phyloP scores from a whole-genome alignment of 805 yeast genomes.

The Nakazawaea laoshanensis region DNA sequence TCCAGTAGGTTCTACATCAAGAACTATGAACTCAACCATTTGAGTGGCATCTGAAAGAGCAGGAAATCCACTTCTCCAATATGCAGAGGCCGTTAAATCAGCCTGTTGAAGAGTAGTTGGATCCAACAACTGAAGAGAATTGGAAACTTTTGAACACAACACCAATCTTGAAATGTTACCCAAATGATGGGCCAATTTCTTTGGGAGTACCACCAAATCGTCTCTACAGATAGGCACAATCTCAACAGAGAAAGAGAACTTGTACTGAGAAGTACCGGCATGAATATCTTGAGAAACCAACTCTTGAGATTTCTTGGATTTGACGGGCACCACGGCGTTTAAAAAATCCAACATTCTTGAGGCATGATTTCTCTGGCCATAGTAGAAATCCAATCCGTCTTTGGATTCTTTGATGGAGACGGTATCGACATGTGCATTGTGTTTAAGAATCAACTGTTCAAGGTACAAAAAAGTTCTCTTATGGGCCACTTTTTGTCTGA shows the following conservation, averaged over 20 bases:
- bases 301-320: conserved; percentile 80
- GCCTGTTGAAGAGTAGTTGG: conserved; percentile 72
- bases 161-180: conserved; percentile 81
- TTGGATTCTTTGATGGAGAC: conserved; percentile 86
- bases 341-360: conserved; percentile 89
- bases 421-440: conserved; percentile 90
- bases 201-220: conserved; percentile 88
- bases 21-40: conserved; percentile 77
- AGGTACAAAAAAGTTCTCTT: conserved; percentile 93
- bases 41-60: conserved; percentile 70
- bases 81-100: conserved; percentile 62
- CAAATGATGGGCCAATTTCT: conserved; percentile 70
- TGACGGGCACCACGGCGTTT: conserved; percentile 75
- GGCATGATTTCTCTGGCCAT: conserved; percentile 84
- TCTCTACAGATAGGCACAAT: conserved; percentile 96
- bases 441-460: conserved; percentile 90
- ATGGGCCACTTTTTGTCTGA: conserved; percentile 95
- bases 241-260: conserved; percentile 88
- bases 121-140: conserved; percentile 79
- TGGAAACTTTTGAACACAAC: conserved; percentile 77
- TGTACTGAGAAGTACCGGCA: conserved; percentile 78
- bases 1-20: conserved; percentile 93
- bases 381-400: conserved; percentile 94
- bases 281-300: conserved; percentile 88
- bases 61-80: conserved; percentile 77